A percentile compares a stretch with the other conserved stretches of the same genome.
These are phyloP conservation scores for Begonia masoniana DNA, from an alignment of 306 rosid genomes.

Conservation along the genomic window DNA sequence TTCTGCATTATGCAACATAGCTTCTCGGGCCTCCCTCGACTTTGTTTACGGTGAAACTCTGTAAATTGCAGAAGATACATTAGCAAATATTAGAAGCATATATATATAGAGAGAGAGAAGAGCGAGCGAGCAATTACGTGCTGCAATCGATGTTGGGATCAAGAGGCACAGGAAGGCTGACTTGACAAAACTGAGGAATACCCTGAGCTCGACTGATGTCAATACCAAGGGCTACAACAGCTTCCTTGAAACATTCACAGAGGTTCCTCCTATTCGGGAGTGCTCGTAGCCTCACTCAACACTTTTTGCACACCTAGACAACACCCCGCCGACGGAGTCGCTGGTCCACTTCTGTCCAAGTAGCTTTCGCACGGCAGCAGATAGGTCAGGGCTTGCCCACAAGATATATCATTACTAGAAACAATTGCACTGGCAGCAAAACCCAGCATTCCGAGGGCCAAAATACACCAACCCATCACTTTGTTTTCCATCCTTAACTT, in stretches of 20 bases:
- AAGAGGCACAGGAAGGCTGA: slow-evolving; percentile 8
- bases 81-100: no score
- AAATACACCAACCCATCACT: neutral
- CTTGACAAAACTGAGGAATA: slow-evolving; percentile 7
- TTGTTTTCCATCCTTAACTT: slow-evolving; percentile 5
- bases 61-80: neutral
- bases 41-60: neutral
- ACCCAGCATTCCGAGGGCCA: slow-evolving; percentile 4
- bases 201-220: neutral
- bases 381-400: slow-evolving; percentile 1
- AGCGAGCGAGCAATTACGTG: slow-evolving; percentile 8
- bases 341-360: slow-evolving; percentile 3
- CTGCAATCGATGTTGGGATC: slow-evolving; percentile 15
- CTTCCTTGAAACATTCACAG: slow-evolving; percentile 8
- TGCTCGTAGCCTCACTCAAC: slow-evolving; percentile 1
- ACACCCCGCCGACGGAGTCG: neutral
- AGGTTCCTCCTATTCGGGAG: neutral
- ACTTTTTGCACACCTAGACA: slow-evolving; percentile 1
- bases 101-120: neutral
- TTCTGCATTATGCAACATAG: no score
- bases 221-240: neutral
- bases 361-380: slow-evolving; percentile 5
- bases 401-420: slow-evolving; percentile 4
- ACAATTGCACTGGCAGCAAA: neutral
- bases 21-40: no score